Percentiles rank a stretch among this genome's conserved stretches.
Evolutionary conservation across 75 land plant species (phyloP).

Genomic region (Selaginella moellendorffii): DNA sequence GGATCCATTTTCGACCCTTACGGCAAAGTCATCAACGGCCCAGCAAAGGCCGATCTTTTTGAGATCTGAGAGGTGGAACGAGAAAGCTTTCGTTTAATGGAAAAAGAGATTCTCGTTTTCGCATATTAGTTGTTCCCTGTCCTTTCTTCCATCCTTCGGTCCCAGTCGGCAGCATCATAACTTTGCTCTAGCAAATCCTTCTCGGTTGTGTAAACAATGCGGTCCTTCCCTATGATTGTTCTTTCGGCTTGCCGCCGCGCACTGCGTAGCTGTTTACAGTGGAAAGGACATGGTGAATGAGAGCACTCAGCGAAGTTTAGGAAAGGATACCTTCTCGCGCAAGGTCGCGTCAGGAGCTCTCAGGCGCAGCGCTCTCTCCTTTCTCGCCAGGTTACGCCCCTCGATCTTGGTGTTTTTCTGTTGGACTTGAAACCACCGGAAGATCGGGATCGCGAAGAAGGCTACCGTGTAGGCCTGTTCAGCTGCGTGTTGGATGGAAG

Average conservation of each 20-base stretch:
- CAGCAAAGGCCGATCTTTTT: slow-evolving; percentile 3
- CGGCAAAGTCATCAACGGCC: slow-evolving; percentile 2
- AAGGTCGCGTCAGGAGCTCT: slow-evolving; percentile 46
- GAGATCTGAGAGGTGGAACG: too few relatives aligned
- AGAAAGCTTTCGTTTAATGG: too few relatives aligned
- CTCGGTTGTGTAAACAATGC: slow-evolving; percentile 66
- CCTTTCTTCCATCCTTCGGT: slow-evolving; percentile 37
- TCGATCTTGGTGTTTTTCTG: slow-evolving; percentile 52
- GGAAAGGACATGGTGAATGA: neutral
- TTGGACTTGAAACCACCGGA: slow-evolving; percentile 59
- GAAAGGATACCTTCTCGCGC: slow-evolving; percentile 40
- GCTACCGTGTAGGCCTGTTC: slow-evolving; percentile 78
- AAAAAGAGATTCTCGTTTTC: too few relatives aligned
- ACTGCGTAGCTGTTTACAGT: slow-evolving; percentile 41
- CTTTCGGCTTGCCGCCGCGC: slow-evolving; percentile 64
- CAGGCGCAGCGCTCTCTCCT: slow-evolving; percentile 35
- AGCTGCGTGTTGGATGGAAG: neutral
- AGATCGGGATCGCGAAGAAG: slow-evolving; percentile 77
- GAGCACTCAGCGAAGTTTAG: neutral
- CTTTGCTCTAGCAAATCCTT: slow-evolving; percentile 57
- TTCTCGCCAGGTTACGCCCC: slow-evolving; percentile 53
- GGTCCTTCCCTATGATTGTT: slow-evolving; percentile 64
- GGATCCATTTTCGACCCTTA: neutral
- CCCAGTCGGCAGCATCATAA: slow-evolving; percentile 79
- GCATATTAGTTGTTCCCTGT: neutral